Evolutionary conservation across 768 basidiomycete genomes (phyloP).

Genomic region (Dentipellis fragilis): DNA sequence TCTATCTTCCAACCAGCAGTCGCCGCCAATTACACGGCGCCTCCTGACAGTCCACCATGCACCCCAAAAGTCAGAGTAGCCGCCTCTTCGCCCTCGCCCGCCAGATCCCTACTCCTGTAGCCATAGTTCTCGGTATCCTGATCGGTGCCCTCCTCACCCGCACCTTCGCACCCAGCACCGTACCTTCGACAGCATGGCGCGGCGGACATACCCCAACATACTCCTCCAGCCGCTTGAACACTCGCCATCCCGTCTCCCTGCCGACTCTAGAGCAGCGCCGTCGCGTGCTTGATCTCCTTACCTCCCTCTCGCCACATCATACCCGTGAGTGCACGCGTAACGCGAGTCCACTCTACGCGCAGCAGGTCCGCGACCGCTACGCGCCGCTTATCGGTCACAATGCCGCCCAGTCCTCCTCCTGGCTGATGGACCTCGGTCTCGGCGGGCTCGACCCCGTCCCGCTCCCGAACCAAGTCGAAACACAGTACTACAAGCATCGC

Average conservation of each 20-base stretch:
- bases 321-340: constrained; percentile 86
- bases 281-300: constrained; percentile 79
- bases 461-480: constrained; percentile 32
- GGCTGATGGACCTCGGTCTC: constrained; percentile 48
- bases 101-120: constrained; percentile 40
- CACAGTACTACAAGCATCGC: constrained; percentile 22
- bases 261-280: constrained; percentile 79
- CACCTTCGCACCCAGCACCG: constrained; percentile 25
- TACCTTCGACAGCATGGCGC: constrained; percentile 32
- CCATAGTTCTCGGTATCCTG: constrained; percentile 50
- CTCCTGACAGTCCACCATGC: constrained; percentile 1
- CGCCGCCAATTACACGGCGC: no score
- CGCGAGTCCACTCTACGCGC: constrained; percentile 74
- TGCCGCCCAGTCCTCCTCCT: constrained; percentile 44
- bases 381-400: constrained; percentile 72
- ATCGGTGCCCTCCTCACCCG: constrained; percentile 50
- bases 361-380: constrained; percentile 84
- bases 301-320: constrained; percentile 82
- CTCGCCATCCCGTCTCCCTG: constrained; percentile 54
- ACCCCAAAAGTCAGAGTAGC: not conserved
- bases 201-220: constrained; percentile 40
- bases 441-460: constrained; percentile 15
- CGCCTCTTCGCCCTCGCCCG: not conserved
- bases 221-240: constrained; percentile 32
- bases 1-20: no score